Evolutionary conservation across 257 asterid species (phyloP).

Genomic region (Solanum infundibuliforme): DNA sequence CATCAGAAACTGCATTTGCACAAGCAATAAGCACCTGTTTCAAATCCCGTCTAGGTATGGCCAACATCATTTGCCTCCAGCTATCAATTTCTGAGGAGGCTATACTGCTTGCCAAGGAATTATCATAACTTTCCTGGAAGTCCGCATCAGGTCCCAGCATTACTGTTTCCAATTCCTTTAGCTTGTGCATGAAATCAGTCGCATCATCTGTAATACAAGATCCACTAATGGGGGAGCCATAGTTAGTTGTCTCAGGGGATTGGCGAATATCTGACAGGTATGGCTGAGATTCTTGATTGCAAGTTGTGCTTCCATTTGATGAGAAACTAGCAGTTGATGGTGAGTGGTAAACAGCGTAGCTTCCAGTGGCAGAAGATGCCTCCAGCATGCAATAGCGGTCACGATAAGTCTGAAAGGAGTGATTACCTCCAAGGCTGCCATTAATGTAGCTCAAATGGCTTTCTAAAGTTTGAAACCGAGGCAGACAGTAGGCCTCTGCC

Average conservation of each 20-base stretch:
- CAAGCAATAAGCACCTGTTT: slow-evolving; percentile 68
- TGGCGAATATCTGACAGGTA: slow-evolving; percentile 9
- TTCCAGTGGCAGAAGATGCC: slow-evolving; percentile 18
- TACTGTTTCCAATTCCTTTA: slow-evolving; percentile 57
- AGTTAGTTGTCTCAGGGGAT: slow-evolving; percentile 27
- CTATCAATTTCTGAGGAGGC: slow-evolving; percentile 43
- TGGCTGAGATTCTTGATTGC: slow-evolving; percentile 36
- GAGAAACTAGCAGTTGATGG: slow-evolving; percentile 44
- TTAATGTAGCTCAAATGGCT: slow-evolving; percentile 18
- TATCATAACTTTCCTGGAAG: slow-evolving; percentile 20
- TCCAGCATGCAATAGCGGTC: background rate
- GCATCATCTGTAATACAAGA: slow-evolving; percentile 41
- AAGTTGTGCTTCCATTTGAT: slow-evolving; percentile 38
- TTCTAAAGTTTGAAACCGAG: slow-evolving; percentile 33
- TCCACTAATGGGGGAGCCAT: slow-evolving; percentile 35
- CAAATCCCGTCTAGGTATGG: slow-evolving; percentile 51
- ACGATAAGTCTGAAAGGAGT: slow-evolving; percentile 13
- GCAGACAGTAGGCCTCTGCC: slow-evolving; percentile 33
- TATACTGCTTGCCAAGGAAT: background rate
- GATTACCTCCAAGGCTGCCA: slow-evolving; percentile 13
- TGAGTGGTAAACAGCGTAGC: slow-evolving; percentile 57
- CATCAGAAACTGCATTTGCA: slow-evolving; percentile 58
- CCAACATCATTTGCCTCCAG: slow-evolving; percentile 63
- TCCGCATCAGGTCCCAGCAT: slow-evolving; percentile 81
- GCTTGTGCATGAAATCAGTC: slow-evolving; percentile 41